Evolutionary conservation across 1,139 yeast genomes (phyloP).

Genomic region (Geotrichum carabidarum): DNA sequence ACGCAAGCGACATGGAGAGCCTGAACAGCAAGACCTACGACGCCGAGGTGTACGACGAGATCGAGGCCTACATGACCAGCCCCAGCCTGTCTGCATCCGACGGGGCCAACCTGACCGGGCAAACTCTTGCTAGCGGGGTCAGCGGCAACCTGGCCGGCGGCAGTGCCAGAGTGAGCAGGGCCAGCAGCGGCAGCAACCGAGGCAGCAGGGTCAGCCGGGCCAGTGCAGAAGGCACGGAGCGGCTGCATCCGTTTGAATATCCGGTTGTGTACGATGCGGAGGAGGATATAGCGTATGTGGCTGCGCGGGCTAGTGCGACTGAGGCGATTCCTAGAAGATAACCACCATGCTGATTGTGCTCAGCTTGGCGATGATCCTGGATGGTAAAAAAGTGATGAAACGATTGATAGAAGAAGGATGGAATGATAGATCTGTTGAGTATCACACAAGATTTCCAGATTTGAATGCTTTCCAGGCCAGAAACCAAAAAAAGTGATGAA

Average conservation of each 20-base stretch:
- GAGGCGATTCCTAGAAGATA: too few species aligned
- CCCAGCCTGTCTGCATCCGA: not conserved
- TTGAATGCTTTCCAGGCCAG: too few species aligned
- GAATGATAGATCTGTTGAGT: too few species aligned
- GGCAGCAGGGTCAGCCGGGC: not conserved
- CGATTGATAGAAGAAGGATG: too few species aligned
- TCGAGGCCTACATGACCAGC: conserved; percentile 10
- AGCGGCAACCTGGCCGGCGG: not conserved
- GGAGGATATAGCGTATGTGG: conserved; percentile 14
- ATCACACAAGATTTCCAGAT: too few species aligned
- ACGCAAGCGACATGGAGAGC: conserved; percentile 4
- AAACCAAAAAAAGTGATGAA: too few species aligned
- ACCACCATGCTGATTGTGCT: too few species aligned
- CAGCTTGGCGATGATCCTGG: too few species aligned
- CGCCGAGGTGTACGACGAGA: conserved; percentile 11
- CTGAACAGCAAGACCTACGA: conserved; percentile 4
- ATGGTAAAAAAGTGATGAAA: too few species aligned
- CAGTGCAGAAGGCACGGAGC: not conserved
- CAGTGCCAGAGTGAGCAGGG: too few species aligned
- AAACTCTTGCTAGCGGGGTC: not conserved
- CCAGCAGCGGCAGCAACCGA: not conserved
- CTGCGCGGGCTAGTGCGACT: not conserved
- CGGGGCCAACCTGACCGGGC: not conserved
- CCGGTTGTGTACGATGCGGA: conserved; percentile 11
- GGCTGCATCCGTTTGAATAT: conserved; percentile 11